phyloP scores from a whole-genome alignment of 306 rosid genomes.

The Carpinus fangiana region DNA sequence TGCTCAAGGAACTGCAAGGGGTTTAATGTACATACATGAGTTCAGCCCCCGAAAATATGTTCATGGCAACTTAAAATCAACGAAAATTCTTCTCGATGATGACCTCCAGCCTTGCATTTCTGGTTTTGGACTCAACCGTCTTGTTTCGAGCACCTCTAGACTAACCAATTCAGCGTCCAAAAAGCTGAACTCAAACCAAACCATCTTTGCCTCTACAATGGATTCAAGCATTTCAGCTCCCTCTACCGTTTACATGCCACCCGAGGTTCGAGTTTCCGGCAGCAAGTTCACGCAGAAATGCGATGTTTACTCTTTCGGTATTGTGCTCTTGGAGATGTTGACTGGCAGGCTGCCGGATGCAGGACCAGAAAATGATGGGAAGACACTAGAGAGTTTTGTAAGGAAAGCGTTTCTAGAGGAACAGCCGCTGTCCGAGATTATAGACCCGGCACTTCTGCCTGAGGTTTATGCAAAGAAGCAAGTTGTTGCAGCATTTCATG shows the following conservation, averaged over 20 bases:
- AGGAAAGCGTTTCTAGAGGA: conserved; percentile 63
- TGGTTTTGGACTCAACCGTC: conserved; percentile 68
- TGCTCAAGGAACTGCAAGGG: conserved; percentile 80
- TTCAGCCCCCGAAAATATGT: conserved; percentile 60
- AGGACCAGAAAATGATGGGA: conserved; percentile 52
- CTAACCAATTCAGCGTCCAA: conserved; percentile 40
- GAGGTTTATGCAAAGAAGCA: conserved; percentile 70
- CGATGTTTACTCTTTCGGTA: conserved; percentile 69
- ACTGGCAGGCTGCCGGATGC: conserved; percentile 57
- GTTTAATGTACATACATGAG: conserved; percentile 71
- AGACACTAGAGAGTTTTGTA: conserved; percentile 55
- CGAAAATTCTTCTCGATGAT: conserved; percentile 71
- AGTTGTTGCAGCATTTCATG: conserved; percentile 60
- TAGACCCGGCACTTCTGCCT: conserved; percentile 62
- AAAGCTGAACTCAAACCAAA: conserved; percentile 38
- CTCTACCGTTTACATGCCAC: conserved; percentile 57
- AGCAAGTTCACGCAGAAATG: conserved; percentile 75
- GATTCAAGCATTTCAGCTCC: conserved; percentile 42
- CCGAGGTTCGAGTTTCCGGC: conserved; percentile 53
- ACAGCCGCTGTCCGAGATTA: conserved; percentile 57
- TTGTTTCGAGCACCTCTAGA: conserved; percentile 38
- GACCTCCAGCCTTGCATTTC: conserved; percentile 67
- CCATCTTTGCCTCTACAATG: conserved; percentile 30
- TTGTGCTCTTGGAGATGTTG: conserved; percentile 62
- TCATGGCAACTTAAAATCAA: conserved; percentile 75